These are phyloP conservation scores for Bryoglossum gracile DNA, from an alignment of 495 filamentous ascomycete species.

Conservation along the genomic window DNA sequence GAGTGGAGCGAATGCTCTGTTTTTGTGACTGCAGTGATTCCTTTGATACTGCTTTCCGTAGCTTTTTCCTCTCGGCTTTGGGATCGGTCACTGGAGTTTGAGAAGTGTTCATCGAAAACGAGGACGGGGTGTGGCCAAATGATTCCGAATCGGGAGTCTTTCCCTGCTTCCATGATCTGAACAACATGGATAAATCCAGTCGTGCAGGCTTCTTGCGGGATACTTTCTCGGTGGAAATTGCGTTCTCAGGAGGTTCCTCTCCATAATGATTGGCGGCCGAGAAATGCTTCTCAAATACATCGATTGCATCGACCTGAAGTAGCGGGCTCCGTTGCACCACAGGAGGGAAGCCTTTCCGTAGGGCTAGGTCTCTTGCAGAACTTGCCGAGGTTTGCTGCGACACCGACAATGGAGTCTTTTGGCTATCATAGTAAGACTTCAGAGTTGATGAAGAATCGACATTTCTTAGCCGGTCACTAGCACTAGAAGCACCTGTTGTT, in stretches of 20 bases:
- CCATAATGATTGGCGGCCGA: not conserved
- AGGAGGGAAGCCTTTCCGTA: constrained; percentile 43
- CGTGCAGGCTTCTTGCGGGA: constrained; percentile 42
- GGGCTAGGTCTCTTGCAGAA: constrained; percentile 30
- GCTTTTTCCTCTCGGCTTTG: constrained; percentile 24
- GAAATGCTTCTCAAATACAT: constrained; percentile 11
- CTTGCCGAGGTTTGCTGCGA: constrained; percentile 50
- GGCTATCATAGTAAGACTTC: constrained; percentile 44
- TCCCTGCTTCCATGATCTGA: constrained; percentile 25
- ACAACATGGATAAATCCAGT: constrained; percentile 39
- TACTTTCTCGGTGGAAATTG: constrained; percentile 1
- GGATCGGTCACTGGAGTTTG: constrained; percentile 18
- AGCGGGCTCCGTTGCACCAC: constrained; percentile 35
- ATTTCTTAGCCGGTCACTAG: constrained; percentile 26
- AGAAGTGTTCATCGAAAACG: constrained; percentile 27
- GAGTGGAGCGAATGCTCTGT: constrained; percentile 30
- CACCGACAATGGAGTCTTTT: constrained; percentile 42
- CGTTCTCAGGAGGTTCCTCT: not conserved
- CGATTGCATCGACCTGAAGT: constrained; percentile 17
- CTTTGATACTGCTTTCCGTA: constrained; percentile 17
- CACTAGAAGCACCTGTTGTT: constrained; percentile 30
- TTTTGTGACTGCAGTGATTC: constrained; percentile 25
- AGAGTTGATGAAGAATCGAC: constrained; percentile 44
- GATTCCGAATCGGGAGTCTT: constrained; percentile 26
- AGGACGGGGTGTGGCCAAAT: constrained; percentile 34